A percentile compares a stretch with the other conserved stretches of the same genome.
Evolutionary conservation across 75 land plant genomes (phyloP).

Genomic region (Sequoiadendron giganteum): DNA sequence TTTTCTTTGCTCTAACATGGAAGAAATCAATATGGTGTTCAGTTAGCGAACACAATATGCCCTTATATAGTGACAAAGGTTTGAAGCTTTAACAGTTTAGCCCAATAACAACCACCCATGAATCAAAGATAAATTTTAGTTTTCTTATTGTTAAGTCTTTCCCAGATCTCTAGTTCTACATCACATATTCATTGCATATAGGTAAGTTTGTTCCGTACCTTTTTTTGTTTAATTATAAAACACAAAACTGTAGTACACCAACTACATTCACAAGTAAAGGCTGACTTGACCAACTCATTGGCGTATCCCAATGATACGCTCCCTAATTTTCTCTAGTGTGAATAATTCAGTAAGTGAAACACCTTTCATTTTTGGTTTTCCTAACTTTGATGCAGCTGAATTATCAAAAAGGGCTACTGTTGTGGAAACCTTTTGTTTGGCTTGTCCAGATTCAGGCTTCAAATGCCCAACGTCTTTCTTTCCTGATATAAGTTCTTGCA

Average conservation of each 20-base stretch:
- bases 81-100: neutral
- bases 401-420: neutral
- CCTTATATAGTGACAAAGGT: neutral
- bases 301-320: neutral
- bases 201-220: neutral
- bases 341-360: too few species aligned
- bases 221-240: neutral
- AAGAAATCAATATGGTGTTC: neutral
- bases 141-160: neutral
- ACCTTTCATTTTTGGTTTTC: neutral
- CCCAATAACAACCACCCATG: neutral
- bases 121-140: neutral
- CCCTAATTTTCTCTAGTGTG: too few species aligned
- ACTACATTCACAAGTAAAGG: neutral
- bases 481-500: neutral
- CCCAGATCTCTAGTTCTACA: neutral
- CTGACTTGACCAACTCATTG: slow-evolving; percentile 96
- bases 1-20: neutral
- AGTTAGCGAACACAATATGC: neutral
- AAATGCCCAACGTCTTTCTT: neutral
- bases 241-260: too few species aligned
- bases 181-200: neutral
- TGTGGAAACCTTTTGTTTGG: neutral
- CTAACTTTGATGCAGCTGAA: too few species aligned
- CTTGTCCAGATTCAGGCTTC: slow-evolving; percentile 2